These are phyloP conservation scores for Peronospora farinosa DNA, from an alignment of 352 stramenopile species.

Conservation along the genomic window DNA sequence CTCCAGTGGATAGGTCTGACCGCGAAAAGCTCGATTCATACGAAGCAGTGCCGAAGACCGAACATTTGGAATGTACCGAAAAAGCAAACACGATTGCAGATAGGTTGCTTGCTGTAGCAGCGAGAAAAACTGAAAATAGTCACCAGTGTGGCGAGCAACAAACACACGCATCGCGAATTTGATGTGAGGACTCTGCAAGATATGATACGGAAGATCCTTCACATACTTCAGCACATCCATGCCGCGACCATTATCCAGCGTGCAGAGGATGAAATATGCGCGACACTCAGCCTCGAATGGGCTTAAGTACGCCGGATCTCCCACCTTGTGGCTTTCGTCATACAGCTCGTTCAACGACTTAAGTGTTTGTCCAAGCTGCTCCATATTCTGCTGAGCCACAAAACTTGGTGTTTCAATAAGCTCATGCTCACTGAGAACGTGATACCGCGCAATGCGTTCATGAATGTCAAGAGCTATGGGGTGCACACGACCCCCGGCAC, in stretches of 20 bases:
- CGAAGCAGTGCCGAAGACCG: slow-evolving; percentile 63
- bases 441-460: slow-evolving; percentile 92
- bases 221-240: slow-evolving; percentile 85
- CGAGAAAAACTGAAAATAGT: slow-evolving; percentile 82
- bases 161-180: slow-evolving; percentile 86
- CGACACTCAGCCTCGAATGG: slow-evolving; percentile 83
- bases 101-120: slow-evolving; percentile 70
- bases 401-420: slow-evolving; percentile 80
- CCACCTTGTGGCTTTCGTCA: slow-evolving; percentile 69
- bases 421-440: slow-evolving; percentile 93
- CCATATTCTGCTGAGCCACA: slow-evolving; percentile 86
- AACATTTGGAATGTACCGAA: slow-evolving; percentile 73
- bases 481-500: slow-evolving; percentile 87
- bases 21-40: slow-evolving; percentile 75
- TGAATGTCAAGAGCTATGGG: slow-evolving; percentile 90
- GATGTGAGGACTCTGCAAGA: slow-evolving; percentile 65
- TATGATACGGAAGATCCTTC: slow-evolving; percentile 52
- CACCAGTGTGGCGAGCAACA: slow-evolving; percentile 73
- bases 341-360: slow-evolving; percentile 86
- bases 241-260: slow-evolving; percentile 74
- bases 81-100: slow-evolving; percentile 77
- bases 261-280: slow-evolving; percentile 83
- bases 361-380: slow-evolving; percentile 82
- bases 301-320: slow-evolving; percentile 51
- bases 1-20: slow-evolving; percentile 57